These are phyloP conservation scores for Lecanicillium sp. DNA, from an alignment of 2,329 filamentous ascomycete genomes.

Conservation along the genomic window DNA sequence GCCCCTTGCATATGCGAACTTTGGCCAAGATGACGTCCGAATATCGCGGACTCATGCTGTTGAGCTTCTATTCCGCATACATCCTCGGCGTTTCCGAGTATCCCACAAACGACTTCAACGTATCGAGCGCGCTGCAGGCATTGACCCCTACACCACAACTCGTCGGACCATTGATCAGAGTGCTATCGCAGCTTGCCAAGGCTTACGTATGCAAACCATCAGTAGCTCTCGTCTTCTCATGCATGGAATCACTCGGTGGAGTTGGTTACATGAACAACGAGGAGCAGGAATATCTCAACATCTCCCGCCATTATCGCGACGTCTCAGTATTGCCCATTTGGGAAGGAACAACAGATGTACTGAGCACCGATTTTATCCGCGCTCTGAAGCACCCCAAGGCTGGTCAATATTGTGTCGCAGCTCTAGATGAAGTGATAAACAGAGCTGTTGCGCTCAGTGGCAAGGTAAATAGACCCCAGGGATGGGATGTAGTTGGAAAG, in stretches of 20 bases:
- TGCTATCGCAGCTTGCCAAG: slow-evolving; percentile 53
- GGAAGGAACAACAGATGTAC: slow-evolving; percentile 66
- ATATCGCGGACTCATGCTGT: slow-evolving; percentile 48
- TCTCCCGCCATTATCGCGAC: slow-evolving; percentile 59
- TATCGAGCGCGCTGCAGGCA: slow-evolving; percentile 15
- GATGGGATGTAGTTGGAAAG: slow-evolving; percentile 20
- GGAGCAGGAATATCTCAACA: slow-evolving; percentile 55
- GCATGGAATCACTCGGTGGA: slow-evolving; percentile 58
- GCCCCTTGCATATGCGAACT: slow-evolving; percentile 48
- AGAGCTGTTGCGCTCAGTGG: slow-evolving; percentile 16
- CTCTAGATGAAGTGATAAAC: slow-evolving; percentile 32
- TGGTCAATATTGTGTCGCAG: slow-evolving; percentile 29
- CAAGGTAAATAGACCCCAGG: slow-evolving; percentile 14
- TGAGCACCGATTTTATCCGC: slow-evolving; percentile 44
- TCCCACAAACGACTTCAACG: slow-evolving; percentile 10
- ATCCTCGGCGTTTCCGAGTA: slow-evolving; percentile 48
- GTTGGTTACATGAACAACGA: slow-evolving; percentile 59
- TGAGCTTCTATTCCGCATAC: slow-evolving; percentile 44
- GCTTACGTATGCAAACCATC: slow-evolving; percentile 44
- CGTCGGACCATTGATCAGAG: slow-evolving; percentile 38
- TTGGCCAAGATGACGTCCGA: slow-evolving; percentile 46
- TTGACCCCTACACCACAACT: slow-evolving; percentile 26
- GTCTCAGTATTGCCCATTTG: slow-evolving; percentile 57
- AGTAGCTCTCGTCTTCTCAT: slow-evolving; percentile 42
- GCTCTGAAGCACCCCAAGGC: slow-evolving; percentile 36